These are phyloP conservation scores for Alternaria consortialis DNA, from an alignment of 2,329 filamentous ascomycete genomes.

Conservation along the genomic window DNA sequence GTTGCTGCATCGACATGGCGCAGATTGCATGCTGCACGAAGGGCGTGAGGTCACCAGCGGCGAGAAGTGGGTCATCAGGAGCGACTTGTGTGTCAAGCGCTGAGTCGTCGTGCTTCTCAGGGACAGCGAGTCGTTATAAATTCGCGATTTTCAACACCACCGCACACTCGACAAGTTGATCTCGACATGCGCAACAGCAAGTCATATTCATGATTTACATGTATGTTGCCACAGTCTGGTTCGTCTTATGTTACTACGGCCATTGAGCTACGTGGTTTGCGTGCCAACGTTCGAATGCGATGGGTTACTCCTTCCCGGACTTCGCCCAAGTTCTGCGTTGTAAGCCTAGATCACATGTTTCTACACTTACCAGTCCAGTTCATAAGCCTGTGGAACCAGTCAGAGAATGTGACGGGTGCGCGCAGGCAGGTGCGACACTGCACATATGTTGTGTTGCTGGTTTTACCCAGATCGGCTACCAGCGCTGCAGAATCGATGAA, in stretches of 20 bases:
- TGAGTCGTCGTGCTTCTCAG: constrained; percentile 36
- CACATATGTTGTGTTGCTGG: neutral
- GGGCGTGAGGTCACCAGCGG: constrained; percentile 79
- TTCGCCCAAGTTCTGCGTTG: neutral
- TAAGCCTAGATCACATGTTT: neutral
- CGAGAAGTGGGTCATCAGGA: constrained; percentile 91
- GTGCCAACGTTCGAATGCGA: neutral
- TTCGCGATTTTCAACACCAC: neutral
- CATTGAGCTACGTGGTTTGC: neutral
- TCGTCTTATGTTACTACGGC: neutral
- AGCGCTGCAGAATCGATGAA: neutral
- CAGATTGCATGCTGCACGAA: constrained; percentile 89
- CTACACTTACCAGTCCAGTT: neutral
- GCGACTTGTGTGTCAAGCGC: constrained; percentile 75
- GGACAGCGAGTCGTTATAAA: neutral
- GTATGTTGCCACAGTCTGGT: neutral
- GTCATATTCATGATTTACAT: neutral
- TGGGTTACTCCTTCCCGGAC: neutral
- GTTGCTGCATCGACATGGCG: constrained; percentile 86
- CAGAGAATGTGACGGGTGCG: neutral
- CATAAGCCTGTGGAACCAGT: neutral
- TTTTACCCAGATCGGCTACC: neutral
- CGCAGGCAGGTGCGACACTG: neutral
- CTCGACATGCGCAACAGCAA: neutral
- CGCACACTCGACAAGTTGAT: neutral